Conservation (phyloP, 164 flowering plant genomes). For the Umbellularia californica region DNA sequence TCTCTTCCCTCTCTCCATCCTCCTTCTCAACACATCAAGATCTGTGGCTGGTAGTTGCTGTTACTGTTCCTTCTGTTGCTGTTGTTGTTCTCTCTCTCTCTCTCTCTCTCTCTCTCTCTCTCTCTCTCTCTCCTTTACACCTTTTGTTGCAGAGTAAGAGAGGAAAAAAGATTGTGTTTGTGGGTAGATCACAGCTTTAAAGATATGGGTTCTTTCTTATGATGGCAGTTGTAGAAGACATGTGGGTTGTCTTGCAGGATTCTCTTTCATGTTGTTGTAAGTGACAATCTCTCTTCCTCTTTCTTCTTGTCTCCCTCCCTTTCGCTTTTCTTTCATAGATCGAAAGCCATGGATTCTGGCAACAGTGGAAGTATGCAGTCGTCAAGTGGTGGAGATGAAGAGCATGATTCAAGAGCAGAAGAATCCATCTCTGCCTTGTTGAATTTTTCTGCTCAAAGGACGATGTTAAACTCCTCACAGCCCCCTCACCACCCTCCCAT, state of each 20-base stretch:
- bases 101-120: constrained; percentile 1
- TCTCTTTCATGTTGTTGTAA: constrained; percentile 14
- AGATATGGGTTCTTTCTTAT: constrained; percentile 34
- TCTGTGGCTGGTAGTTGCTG: not conserved
- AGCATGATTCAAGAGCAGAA: constrained; percentile 41
- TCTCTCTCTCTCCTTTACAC: not conserved
- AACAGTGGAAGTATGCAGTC: constrained; percentile 60
- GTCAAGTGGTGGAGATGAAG: constrained; percentile 61
- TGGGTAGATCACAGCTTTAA: constrained; percentile 28
- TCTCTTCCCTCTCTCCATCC: constrained; percentile 2
- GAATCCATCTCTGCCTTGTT: constrained; percentile 38
- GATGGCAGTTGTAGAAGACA: constrained; percentile 22
- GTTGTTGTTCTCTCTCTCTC: not conserved
- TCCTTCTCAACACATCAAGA: not conserved
- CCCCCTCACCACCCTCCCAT: not conserved
- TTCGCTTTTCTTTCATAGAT: not conserved
- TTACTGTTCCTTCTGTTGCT: not conserved
- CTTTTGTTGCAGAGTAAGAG: constrained; percentile 5
- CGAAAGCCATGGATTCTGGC: constrained; percentile 49
- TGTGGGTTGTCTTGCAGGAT: constrained; percentile 12
- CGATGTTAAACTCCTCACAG: constrained; percentile 5
- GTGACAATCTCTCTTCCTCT: not conserved
- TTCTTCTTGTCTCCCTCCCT: not conserved
- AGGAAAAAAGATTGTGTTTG: constrained; percentile 10
- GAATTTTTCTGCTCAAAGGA: constrained; percentile 7